Evolutionary conservation across 176 grass and related monocot species (phyloP).

Genomic region (Zea mays): Zm-B73-REFERENCE-NAM-5.0 NC_050099.1:97988501-97989000

Average conservation of each 20-base stretch:
- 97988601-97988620: constrained; percentile 89
- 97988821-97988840: constrained; percentile 77
- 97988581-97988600: constrained; percentile 62
- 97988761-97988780: constrained; percentile 92
- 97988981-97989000: constrained; percentile 20
- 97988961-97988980: constrained; percentile 25
- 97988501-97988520: constrained; percentile 17
- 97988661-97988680: constrained; percentile 1
- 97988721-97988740: constrained; percentile 50
- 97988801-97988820: constrained; percentile 90
- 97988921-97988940: constrained; percentile 94
- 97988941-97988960: constrained; percentile 59
- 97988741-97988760: constrained; percentile 70
- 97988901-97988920: constrained; percentile 90
- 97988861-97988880: constrained; percentile 96
- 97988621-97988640: constrained; percentile 93
- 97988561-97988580: constrained; percentile 70
- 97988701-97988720: background rate
- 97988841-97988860: constrained; percentile 88
- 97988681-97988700: constrained; percentile 22
- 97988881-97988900: constrained; percentile 84
- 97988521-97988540: constrained; percentile 56
- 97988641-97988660: constrained; percentile 41
- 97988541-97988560: constrained; percentile 74
- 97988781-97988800: constrained; percentile 89